phyloP scores from a whole-genome alignment of 2,329 filamentous ascomycete species.

The Madurella mycetomatis region DNA sequence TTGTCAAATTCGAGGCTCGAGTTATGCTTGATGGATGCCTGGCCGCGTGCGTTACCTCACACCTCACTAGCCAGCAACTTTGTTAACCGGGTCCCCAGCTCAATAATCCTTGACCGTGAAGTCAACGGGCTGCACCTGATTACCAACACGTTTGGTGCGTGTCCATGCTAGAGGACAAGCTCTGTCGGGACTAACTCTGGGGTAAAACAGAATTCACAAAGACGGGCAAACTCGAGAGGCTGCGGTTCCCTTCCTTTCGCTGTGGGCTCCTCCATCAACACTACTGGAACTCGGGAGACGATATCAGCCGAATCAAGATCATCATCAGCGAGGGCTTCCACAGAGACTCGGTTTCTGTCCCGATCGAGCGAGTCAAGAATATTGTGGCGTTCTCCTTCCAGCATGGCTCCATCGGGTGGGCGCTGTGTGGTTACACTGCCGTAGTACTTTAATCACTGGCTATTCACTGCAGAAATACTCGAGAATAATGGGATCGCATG shows the following conservation, averaged over 20 bases:
- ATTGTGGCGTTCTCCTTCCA: conserved; percentile 78
- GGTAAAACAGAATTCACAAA: conserved; percentile 45
- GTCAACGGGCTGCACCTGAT: conserved; percentile 49
- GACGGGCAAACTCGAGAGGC: conserved; percentile 53
- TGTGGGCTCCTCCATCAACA: conserved; percentile 63
- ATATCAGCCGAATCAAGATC: conserved; percentile 70
- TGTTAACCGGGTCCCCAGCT: conserved; percentile 37
- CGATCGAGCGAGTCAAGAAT: conserved; percentile 66
- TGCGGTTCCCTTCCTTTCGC: conserved; percentile 70
- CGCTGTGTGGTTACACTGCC: background rate
- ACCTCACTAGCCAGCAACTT: background rate
- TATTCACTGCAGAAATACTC: conserved; percentile 55
- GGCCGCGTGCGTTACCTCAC: conserved; percentile 49
- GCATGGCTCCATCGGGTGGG: conserved; percentile 73
- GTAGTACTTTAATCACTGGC: conserved; percentile 16
- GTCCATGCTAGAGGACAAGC: too few species aligned
- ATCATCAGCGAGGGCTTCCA: conserved; percentile 70
- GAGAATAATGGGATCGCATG: conserved; percentile 72
- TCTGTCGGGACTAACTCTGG: background rate
- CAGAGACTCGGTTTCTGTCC: conserved; percentile 45
- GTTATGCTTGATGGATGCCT: conserved; percentile 65
- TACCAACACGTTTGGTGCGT: conserved; percentile 40
- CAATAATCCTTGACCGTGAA: conserved; percentile 49
- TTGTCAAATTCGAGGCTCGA: conserved; percentile 59
- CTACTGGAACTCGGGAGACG: conserved; percentile 68